Conservation (phyloP, 108 stramenopile species). For the Cyclotella distinguenda region DNA sequence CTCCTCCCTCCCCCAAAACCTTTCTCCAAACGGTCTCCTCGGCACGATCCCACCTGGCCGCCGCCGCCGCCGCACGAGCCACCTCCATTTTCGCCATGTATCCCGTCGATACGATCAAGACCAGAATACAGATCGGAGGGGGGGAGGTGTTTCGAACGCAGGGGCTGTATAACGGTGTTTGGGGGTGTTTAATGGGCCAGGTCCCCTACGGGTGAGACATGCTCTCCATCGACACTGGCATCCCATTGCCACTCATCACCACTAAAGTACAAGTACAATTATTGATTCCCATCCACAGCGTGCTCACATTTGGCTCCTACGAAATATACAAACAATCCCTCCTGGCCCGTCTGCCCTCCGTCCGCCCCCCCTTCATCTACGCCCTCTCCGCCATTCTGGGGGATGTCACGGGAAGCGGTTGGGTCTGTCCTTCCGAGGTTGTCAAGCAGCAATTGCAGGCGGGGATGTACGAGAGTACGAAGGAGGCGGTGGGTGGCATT, state of each 20-base stretch:
- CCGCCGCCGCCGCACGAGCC: slow-evolving; percentile 70
- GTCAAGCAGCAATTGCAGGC: slow-evolving; percentile 82
- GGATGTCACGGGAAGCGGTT: slow-evolving; percentile 74
- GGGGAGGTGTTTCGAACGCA: slow-evolving; percentile 41
- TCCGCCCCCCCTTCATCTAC: slow-evolving; percentile 58
- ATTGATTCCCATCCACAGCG: slow-evolving; percentile 12
- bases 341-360: slow-evolving; percentile 49
- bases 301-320: slow-evolving; percentile 81
- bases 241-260: no score
- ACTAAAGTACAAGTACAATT: not conserved
- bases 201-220: slow-evolving; percentile 78
- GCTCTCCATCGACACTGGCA: no score
- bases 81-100: slow-evolving; percentile 74
- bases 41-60: slow-evolving; percentile 57
- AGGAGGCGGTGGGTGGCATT: slow-evolving; percentile 60
- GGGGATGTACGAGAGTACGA: slow-evolving; percentile 60
- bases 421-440: slow-evolving; percentile 80
- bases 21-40: slow-evolving; percentile 51
- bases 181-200: slow-evolving; percentile 70
- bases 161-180: slow-evolving; percentile 64
- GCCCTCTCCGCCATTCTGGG: slow-evolving; percentile 67
- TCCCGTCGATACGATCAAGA: slow-evolving; percentile 87
- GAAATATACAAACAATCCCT: slow-evolving; percentile 81
- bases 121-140: slow-evolving; percentile 79
- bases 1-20: slow-evolving; percentile 1